Evolutionary conservation across 257 asterid species (phyloP), one percentile per base, ranked within the genome.

Genomic region (Apocynum venetum): DNA sequence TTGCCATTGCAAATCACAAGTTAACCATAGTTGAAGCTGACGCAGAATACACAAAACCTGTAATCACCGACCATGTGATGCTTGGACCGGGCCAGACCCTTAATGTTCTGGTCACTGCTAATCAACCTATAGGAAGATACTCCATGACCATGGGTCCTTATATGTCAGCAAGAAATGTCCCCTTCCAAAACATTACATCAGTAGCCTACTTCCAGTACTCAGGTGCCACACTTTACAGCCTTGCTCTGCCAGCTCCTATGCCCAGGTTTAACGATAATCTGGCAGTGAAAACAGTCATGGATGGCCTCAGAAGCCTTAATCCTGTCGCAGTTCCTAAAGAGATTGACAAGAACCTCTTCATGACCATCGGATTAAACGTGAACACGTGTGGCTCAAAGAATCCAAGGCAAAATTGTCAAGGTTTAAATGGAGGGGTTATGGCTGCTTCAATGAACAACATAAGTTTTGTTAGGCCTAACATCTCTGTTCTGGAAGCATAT

Each of bases 361-460:
- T 91, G n/a, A 88, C 91, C 49, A 83, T 91, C 46, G 93, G 93
- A 6, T 31, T 91, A 43, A 88, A 89, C 25, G 90, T 85, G 81
- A 87, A 87, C 55, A 83, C 77, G 74, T 91, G 96, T 67, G 71
- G n/a, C 13, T 75, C 89, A 40, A 64, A 78, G 44, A 85, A 83
- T 79, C 89, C 88, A 0, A 52, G 78, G 61, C 48, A 84, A 73
- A 84, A 80, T 77, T 88, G 93, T 76, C 88, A 83, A 71, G 90
- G 91, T n/a, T 9, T 51, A 40, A 86, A 86, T 53, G 96, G 91
- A 20, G 93, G 91, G 25, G 64, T 88, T 11, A 79, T 91, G 84
- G 89, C 92, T 57, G 92, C 93, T 73, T 86, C 92, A 2, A 87
- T 91, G 94, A 91, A 88, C 68, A 91, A 91, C 77, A 72, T 91